Base-by-base conservation (phyloP, 371 early-diverging fungal species). In the Rhizomucor miehei region DNA sequence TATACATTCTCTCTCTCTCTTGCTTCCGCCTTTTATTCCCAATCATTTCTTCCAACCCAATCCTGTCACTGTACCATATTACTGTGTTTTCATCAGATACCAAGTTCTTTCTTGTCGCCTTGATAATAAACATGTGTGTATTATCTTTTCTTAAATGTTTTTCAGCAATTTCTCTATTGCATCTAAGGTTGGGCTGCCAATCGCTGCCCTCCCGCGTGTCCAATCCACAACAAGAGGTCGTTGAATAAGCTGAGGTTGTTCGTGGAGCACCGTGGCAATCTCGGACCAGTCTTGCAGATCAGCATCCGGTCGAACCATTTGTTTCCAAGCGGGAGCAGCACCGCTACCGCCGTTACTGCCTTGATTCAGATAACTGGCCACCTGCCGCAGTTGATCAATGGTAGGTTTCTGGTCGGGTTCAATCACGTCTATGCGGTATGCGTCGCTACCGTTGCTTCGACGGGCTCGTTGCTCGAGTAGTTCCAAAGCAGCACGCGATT, bases 181-280 rank as follows among this genome's bases (percentile, higher is more conserved):
- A 20, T 58, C 66, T 11, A 54, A n/a, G 19, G 59, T 57, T 3
- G 71, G 67, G 35, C 61, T 48, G 39, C 63, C 67, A 5, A 68
- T 49, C 9, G 67, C 69, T 17, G 73, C 77, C 48, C 53, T 65
- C 20, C 69, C 72, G 10, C 54, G 51, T 17, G 64, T 52, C 61
- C 66, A 75, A 47, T 80, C 80, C 16, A 80, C 62, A 8, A 75
- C 63, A 39, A 80, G 66, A 5, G 80, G 80, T 20, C 80, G 54
- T 29, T 58, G 36, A 1, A 63, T 47, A 19, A 51, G 13, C 19
- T 24, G 25, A 17, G 63, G 53, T 6, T 57, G 38, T 3, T 63
- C 52, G 29, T 54, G 55, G 16, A 63, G 35, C 5, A 46, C n/a
- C 23, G 43, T 36, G 2, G 52, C 54, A 6, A 48, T 47, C 36